Conservation (phyloP, 169 alveolate species). For the Plasmodium fragile region DNA sequence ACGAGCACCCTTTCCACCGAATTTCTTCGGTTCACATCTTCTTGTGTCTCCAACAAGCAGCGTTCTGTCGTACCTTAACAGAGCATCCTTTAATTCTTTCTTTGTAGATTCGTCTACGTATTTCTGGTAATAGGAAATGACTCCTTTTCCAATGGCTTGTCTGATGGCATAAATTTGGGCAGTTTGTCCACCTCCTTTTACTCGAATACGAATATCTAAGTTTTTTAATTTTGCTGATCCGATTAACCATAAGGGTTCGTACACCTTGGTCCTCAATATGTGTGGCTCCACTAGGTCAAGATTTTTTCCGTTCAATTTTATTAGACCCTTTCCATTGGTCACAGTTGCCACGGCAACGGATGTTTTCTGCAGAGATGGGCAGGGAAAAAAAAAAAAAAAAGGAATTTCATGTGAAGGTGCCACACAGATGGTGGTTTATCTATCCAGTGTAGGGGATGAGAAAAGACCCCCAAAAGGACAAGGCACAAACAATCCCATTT, state of each 20-base stretch:
- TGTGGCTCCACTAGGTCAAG: slow-evolving; percentile 96
- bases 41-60: slow-evolving; percentile 99
- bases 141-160: slow-evolving; percentile 99
- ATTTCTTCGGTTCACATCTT: slow-evolving; percentile 99
- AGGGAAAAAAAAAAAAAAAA: slow-evolving; percentile 21
- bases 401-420: background rate
- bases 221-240: slow-evolving; percentile 95
- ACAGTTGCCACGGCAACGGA: slow-evolving; percentile 99
- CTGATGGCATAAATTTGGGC: slow-evolving; percentile 97
- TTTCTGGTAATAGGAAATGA: slow-evolving; percentile 98
- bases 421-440: background rate
- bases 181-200: slow-evolving; percentile 99
- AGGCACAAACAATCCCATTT: background rate
- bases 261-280: slow-evolving; percentile 95
- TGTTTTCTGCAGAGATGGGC: slow-evolving; percentile 91
- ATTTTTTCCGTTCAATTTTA: slow-evolving; percentile 97
- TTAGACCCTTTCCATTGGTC: slow-evolving; percentile 94
- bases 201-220: slow-evolving; percentile 97
- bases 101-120: slow-evolving; percentile 96
- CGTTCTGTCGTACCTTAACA: slow-evolving; percentile 98
- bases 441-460: background rate
- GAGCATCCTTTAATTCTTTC: slow-evolving; percentile 94
- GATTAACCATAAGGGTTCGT: slow-evolving; percentile 97
- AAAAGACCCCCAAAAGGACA: background rate
- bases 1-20: slow-evolving; percentile 99